Conservation (phyloP, 2,329 filamentous ascomycete genomes). For the Knufia petricola region DNA sequence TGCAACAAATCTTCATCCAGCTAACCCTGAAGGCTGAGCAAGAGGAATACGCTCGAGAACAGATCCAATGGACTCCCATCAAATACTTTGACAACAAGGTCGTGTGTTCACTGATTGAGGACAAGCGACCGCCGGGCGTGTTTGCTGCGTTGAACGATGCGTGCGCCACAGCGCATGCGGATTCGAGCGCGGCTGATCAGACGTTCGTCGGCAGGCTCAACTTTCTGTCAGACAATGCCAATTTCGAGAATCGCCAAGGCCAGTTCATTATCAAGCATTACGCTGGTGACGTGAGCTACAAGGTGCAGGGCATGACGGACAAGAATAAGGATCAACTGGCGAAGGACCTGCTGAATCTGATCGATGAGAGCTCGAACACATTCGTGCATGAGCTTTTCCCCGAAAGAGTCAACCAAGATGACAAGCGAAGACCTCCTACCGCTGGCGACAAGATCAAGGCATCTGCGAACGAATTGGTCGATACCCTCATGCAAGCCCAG, state of each 20-base stretch:
- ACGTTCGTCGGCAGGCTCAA: slow-evolving; percentile 93
- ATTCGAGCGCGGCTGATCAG: slow-evolving; percentile 85
- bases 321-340: slow-evolving; percentile 98
- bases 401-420: slow-evolving; percentile 86
- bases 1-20: slow-evolving; percentile 99
- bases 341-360: slow-evolving; percentile 83
- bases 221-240: slow-evolving; percentile 74
- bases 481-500: slow-evolving; percentile 92
- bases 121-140: slow-evolving; percentile 77
- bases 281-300: slow-evolving; percentile 90
- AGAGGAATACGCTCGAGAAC: slow-evolving; percentile 89
- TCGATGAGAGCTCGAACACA: slow-evolving; percentile 69
- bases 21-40: slow-evolving; percentile 93
- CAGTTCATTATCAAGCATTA: slow-evolving; percentile 99
- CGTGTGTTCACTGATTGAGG: slow-evolving; percentile 93
- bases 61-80: slow-evolving; percentile 98
- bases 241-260: slow-evolving; percentile 84
- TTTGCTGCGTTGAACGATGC: slow-evolving; percentile 96
- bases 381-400: slow-evolving; percentile 89
- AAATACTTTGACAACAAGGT: slow-evolving; percentile 99
- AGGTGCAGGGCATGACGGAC: slow-evolving; percentile 92
- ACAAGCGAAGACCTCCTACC: slow-evolving; percentile 85
- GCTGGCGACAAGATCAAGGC: slow-evolving; percentile 92
- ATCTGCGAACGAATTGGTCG: slow-evolving; percentile 88
- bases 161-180: slow-evolving; percentile 94